Percentiles rank a stretch among this genome's conserved stretches.
Evolutionary conservation across 2,329 filamentous ascomycete genomes (phyloP).

Genomic region (Myriangium duriaei): DNA sequence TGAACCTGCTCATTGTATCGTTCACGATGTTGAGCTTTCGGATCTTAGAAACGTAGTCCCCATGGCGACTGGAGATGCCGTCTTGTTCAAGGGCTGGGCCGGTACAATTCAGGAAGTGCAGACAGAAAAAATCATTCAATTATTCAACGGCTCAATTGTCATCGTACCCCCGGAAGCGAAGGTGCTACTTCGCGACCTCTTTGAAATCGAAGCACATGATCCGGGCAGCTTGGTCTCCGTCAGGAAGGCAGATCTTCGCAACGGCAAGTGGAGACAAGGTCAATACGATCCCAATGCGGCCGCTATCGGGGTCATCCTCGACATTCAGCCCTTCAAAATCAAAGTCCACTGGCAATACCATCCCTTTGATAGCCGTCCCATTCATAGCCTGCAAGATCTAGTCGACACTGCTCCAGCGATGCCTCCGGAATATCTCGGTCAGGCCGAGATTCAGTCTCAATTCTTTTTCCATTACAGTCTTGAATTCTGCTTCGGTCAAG

Average conservation of each 20-base stretch:
- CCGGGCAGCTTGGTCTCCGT: conserved; percentile 40
- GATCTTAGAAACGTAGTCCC: conserved; percentile 23
- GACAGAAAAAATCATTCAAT: conserved; percentile 38
- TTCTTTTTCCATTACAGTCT: conserved; percentile 28
- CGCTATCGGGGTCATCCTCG: conserved; percentile 41
- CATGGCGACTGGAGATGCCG: conserved; percentile 37
- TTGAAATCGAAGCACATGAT: conserved; percentile 25
- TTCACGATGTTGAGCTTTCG: conserved; percentile 20
- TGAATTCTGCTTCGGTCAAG: background rate
- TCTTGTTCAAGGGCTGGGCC: conserved; percentile 45
- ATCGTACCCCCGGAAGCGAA: conserved; percentile 35
- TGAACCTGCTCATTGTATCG: conserved; percentile 1
- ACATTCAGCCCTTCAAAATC: conserved; percentile 33
- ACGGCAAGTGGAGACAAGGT: conserved; percentile 41
- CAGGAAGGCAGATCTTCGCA: conserved; percentile 38
- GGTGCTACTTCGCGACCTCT: too few species aligned
- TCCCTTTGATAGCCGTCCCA: conserved; percentile 17
- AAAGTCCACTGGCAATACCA: conserved; percentile 42
- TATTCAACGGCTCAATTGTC: conserved; percentile 43
- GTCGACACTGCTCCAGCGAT: background rate
- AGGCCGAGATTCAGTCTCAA: conserved; percentile 30
- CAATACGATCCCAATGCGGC: conserved; percentile 37
- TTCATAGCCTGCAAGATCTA: background rate
- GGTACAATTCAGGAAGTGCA: conserved; percentile 39
- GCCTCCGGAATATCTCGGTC: conserved; percentile 18